A percentile compares a stretch with the other conserved stretches of the same genome.
phyloP scores from a whole-genome alignment of 768 basidiomycete species.

The Phylloporus sp. region DNA sequence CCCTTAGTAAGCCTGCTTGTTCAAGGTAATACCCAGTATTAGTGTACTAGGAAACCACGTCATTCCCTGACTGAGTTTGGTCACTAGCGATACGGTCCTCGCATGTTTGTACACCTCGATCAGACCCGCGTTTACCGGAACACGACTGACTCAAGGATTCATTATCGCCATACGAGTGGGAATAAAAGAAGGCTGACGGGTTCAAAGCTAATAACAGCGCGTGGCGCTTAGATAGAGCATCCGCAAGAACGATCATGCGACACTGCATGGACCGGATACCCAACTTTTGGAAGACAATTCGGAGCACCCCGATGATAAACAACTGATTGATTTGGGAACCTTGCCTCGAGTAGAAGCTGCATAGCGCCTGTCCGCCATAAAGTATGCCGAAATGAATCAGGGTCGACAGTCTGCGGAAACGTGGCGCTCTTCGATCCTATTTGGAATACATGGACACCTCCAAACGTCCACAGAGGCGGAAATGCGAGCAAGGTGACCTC shows the following conservation, averaged over 20 bases:
- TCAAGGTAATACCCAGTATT: too few relatives aligned
- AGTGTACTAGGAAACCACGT: neutral
- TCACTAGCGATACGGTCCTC: neutral
- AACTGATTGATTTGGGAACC: slow-evolving; percentile 15
- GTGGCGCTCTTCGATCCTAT: neutral
- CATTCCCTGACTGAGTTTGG: neutral
- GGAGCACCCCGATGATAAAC: neutral
- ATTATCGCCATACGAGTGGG: slow-evolving; percentile 1
- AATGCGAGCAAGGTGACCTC: neutral
- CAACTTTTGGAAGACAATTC: slow-evolving; percentile 3
- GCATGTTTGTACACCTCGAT: neutral
- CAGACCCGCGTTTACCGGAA: slow-evolving; percentile 5
- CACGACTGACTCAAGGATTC: neutral
- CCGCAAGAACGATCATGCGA: neutral
- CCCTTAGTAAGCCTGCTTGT: neutral
- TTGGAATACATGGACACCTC: slow-evolving; percentile 3
- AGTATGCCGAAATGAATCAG: slow-evolving; percentile 31
- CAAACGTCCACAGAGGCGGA: neutral
- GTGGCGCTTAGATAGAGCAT: neutral
- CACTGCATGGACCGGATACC: neutral
- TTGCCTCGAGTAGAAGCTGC: slow-evolving; percentile 11
- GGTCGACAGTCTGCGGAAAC: slow-evolving; percentile 12
- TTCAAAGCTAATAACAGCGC: neutral
- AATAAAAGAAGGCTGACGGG: slow-evolving; percentile 1
- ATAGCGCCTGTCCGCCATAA: slow-evolving; percentile 12